Percentiles rank a stretch among this genome's conserved stretches.
Evolutionary conservation across 2,329 filamentous ascomycete species (phyloP).

Genomic region (Furcasterigmium sp.): DNA sequence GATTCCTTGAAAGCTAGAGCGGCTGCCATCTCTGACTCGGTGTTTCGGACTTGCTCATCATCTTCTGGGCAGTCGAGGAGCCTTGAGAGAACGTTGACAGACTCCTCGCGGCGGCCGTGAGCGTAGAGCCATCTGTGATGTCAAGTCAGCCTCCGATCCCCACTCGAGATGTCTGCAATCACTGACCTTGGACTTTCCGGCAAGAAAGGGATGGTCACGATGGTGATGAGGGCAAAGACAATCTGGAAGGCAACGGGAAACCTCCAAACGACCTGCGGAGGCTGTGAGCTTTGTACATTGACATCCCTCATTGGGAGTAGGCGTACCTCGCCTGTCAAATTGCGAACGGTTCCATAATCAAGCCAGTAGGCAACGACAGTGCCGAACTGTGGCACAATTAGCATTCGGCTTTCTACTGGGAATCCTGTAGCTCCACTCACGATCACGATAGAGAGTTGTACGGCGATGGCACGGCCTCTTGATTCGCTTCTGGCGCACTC

Average conservation of each 20-base stretch:
- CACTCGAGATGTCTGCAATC: no score
- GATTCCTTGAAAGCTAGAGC: neutral
- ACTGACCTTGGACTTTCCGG: neutral
- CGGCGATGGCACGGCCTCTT: neutral
- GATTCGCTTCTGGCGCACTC: neutral
- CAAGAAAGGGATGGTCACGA: neutral
- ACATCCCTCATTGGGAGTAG: no score
- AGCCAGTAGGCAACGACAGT: conserved; percentile 2
- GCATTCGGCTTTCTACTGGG: neutral
- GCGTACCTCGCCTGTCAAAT: neutral
- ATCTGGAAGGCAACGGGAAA: conserved; percentile 1
- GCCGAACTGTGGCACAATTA: neutral
- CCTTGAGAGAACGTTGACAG: neutral
- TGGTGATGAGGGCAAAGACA: neutral
- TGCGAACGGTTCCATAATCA: neutral
- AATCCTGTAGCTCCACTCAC: no score
- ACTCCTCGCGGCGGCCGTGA: neutral
- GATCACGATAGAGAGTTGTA: neutral
- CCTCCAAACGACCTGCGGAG: conserved; percentile 1
- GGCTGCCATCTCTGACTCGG: neutral
- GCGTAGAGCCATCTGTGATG: conserved; percentile 1
- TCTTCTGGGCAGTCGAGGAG: neutral
- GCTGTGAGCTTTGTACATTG: no score
- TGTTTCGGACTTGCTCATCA: neutral
- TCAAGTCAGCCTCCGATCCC: no score